Percentiles rank a stretch among this genome's conserved stretches.
phyloP scores from a whole-genome alignment of 2,329 filamentous ascomycete species.

The Aspergillus tanneri region DNA sequence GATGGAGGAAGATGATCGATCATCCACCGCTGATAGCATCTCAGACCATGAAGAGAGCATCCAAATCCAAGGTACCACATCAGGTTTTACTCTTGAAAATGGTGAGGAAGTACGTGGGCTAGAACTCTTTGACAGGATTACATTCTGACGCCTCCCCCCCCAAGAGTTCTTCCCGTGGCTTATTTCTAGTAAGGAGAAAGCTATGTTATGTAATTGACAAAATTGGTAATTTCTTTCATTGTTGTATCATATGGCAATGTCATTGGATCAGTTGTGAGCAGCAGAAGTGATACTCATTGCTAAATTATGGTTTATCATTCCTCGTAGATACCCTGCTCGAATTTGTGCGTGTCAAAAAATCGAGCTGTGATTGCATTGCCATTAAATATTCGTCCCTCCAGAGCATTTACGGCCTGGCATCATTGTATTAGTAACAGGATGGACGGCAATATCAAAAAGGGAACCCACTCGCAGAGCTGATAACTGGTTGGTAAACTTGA shows the following conservation, averaged over 20 bases:
- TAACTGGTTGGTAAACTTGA: constrained; percentile 84
- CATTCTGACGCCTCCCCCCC: constrained; percentile 13
- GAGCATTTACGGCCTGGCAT: constrained; percentile 76
- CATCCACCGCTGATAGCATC: neutral
- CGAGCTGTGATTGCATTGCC: constrained; percentile 78
- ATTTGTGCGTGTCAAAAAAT: constrained; percentile 80
- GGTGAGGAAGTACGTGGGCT: constrained; percentile 7
- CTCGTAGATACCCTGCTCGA: constrained; percentile 65
- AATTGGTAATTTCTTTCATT: neutral
- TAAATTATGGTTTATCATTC: constrained; percentile 21
- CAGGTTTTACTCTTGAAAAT: constrained; percentile 4
- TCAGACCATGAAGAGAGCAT: constrained; percentile 3
- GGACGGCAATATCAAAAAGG: neutral
- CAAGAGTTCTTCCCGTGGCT: neutral
- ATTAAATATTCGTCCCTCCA: constrained; percentile 84
- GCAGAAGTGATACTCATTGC: neutral
- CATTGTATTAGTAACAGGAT: constrained; percentile 2
- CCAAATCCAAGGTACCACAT: constrained; percentile 2
- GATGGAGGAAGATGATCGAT: constrained; percentile 2
- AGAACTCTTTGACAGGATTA: constrained; percentile 17
- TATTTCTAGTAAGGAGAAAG: neutral
- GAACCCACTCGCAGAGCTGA: constrained; percentile 75
- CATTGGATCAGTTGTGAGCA: neutral
- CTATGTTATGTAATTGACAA: neutral
- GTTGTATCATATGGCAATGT: neutral